A percentile compares a stretch with the other conserved stretches of the same genome.
Evolutionary conservation across 306 rosid species (phyloP).

Genomic region (Malus asiatica): DNA sequence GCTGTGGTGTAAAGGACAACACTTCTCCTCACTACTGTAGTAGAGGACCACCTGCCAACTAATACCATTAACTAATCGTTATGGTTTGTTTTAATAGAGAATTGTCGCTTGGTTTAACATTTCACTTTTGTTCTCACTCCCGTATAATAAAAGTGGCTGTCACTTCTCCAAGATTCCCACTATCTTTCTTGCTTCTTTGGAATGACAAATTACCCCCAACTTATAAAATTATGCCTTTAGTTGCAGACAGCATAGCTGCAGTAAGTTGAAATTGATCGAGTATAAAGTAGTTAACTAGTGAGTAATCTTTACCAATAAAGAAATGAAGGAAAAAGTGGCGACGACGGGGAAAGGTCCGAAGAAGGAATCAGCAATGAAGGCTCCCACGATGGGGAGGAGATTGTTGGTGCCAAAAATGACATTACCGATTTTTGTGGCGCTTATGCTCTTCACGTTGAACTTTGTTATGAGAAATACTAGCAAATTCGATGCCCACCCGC

Average conservation of each 20-base stretch:
- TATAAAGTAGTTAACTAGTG: background rate
- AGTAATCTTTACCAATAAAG: constrained; percentile 25
- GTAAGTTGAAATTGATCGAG: background rate
- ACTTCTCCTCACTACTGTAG: too few relatives aligned
- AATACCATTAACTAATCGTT: background rate
- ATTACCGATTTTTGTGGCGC: constrained; percentile 34
- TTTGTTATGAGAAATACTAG: constrained; percentile 27
- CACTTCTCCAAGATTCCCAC: too few relatives aligned
- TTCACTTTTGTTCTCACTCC: background rate
- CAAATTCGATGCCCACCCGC: constrained; percentile 32
- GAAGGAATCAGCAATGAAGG: constrained; percentile 33
- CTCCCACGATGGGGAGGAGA: constrained; percentile 29
- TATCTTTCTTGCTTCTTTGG: too few relatives aligned
- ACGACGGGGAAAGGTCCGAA: constrained; percentile 26
- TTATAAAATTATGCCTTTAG: too few relatives aligned
- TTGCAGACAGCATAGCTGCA: too few relatives aligned
- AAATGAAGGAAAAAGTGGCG: constrained; percentile 17
- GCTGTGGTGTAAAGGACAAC: too few relatives aligned
- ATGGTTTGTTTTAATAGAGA: too few relatives aligned
- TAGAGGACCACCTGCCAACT: too few relatives aligned
- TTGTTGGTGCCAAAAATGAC: constrained; percentile 22
- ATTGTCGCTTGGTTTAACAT: background rate
- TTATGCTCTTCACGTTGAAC: constrained; percentile 26
- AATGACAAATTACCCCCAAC: too few relatives aligned
- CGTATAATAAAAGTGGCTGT: too few relatives aligned